A percentile compares a stretch with the other conserved stretches of the same genome.
phyloP scores from a whole-genome alignment of 108 stramenopile genomes.

The Cyclotella atomus region DNA sequence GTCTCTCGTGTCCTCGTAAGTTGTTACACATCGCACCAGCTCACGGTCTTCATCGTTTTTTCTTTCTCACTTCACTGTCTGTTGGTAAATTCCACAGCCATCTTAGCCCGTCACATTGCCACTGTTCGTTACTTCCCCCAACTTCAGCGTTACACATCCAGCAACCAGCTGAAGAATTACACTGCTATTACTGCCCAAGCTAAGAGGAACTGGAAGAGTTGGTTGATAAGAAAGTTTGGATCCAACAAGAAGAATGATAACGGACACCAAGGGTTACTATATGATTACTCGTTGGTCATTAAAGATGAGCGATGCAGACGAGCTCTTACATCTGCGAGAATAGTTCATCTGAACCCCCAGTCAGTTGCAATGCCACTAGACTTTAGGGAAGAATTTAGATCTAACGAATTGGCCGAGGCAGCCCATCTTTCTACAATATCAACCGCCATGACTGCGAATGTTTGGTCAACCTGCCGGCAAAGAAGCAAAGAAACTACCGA shows the following conservation, averaged over 20 bases:
- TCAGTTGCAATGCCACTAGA: constrained; percentile 19
- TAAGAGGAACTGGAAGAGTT: constrained; percentile 2
- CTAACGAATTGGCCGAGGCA: constrained; percentile 16
- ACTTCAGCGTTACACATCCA: constrained; percentile 25
- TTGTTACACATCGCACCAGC: not conserved
- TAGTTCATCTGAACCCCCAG: constrained; percentile 42
- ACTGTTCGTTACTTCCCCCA: constrained; percentile 64
- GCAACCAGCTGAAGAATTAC: constrained; percentile 61
- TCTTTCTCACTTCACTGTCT: not conserved
- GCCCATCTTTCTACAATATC: not conserved
- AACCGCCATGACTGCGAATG: not conserved
- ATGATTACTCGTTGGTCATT: not conserved
- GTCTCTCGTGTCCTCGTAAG: constrained; percentile 34
- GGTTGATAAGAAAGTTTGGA: not conserved
- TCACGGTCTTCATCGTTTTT: not conserved
- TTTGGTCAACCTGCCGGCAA: not conserved
- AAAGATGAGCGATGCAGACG: constrained; percentile 59
- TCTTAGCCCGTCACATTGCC: constrained; percentile 33
- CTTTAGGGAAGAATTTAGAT: not conserved
- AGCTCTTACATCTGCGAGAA: constrained; percentile 49
- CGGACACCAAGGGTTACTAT: not conserved
- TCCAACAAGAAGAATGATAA: not conserved
- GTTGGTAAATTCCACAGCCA: constrained; percentile 31
- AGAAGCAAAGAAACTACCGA: not conserved
- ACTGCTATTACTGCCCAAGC: constrained; percentile 37